phyloP scores from a whole-genome alignment of 73 alveolate genomes.

The Tetrahymena thermophila region DNA sequence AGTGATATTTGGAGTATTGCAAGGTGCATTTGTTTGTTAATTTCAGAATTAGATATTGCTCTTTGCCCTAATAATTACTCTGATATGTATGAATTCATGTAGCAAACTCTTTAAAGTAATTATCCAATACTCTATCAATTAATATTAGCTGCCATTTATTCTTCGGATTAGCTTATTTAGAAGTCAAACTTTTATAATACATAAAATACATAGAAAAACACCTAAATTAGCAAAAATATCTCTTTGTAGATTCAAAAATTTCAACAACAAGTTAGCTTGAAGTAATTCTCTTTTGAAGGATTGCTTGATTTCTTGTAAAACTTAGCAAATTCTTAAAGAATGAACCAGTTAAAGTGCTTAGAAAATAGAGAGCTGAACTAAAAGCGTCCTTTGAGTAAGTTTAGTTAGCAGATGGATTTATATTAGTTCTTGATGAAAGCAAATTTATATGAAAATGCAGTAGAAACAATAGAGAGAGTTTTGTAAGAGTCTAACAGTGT shows the following conservation, averaged over 20 bases:
- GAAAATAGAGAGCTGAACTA: neutral
- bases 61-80: neutral
- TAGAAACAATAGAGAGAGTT: neutral
- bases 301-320: neutral
- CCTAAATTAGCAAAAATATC: neutral
- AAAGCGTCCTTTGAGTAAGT: neutral
- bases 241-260: neutral
- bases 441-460: neutral
- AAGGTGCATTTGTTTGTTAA: neutral
- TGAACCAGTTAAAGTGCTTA: neutral
- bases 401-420: neutral
- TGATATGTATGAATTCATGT: neutral
- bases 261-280: neutral
- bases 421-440: neutral
- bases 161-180: neutral
- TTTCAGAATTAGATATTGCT: neutral
- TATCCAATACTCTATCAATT: neutral
- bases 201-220: neutral
- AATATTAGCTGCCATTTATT: neutral
- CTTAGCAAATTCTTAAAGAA: neutral
- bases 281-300: neutral
- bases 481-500: neutral
- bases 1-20: neutral
- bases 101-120: neutral
- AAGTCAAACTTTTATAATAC: neutral